Base-by-base conservation (phyloP, 257 asterid genomes). In the Perilla frutescens region DNA sequence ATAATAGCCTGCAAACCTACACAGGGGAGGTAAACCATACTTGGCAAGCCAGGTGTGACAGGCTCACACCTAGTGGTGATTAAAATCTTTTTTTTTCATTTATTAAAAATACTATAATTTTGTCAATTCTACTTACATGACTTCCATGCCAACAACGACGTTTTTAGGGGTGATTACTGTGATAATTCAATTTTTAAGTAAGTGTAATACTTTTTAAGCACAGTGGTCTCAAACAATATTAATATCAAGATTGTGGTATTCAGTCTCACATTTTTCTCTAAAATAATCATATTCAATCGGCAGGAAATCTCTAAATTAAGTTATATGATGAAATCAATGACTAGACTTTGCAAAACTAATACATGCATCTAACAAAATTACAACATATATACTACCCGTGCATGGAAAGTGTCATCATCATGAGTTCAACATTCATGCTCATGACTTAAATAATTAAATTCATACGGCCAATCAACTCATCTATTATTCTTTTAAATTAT, bases 371-470 rank as follows among this genome's bases (percentile, higher is more conserved):
- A 48, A 8, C 4, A 36, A 10, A 57, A 40, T 13, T 62, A 10
- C 37, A 34, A 34, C 3, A 49, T 51, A 41, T 53, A 43, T 6
- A 51, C 10, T 36, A 20, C 1, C 26, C 26, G 26, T 20, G 26
- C 32, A 5, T 45, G 32, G 59, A 8, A 12, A 45, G 36, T 31
- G 56, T 43, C 41, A 53, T 71, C 68, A 75, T 44, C 71, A 56
- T 71, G 69, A 70, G 26, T 11, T 77, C 68, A 64, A 1, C 13
- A n/a, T 55, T 7, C 77, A 77, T 56, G 77, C 77, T 45, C 61
- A 39, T 41, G 4, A 14, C 15, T 43, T 54, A 14, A 11, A 6
- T 32, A 3, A 39, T 2, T 34, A 20, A 20, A 50, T 15, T 11
- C 11, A 36, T 59, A 7, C 15, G 47, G 56, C 13, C 68, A 48